phyloP scores from a whole-genome alignment of 768 basidiomycete species.

The Astraeus odoratus region DNA sequence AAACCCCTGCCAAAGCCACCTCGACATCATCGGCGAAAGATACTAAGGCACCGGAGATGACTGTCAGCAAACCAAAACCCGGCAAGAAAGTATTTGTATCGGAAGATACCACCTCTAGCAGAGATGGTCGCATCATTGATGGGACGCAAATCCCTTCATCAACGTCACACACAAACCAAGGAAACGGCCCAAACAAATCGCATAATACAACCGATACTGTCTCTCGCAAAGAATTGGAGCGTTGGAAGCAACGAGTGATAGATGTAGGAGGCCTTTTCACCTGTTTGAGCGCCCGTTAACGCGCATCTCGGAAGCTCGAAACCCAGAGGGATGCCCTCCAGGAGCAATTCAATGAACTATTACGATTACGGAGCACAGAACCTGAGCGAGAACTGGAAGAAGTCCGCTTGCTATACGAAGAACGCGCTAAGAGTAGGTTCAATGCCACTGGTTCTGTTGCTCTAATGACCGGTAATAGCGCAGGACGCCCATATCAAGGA shows the following conservation, averaged over 20 bases:
- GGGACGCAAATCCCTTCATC: conserved; percentile 1
- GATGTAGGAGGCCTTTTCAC: conserved; percentile 11
- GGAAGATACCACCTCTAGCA: conserved; percentile 11
- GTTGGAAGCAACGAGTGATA: conserved; percentile 25
- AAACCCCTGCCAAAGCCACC: conserved; percentile 11
- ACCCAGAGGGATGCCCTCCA: conserved; percentile 41
- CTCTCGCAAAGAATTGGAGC: conserved; percentile 20
- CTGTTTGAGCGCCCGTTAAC: neutral
- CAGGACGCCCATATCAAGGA: conserved; percentile 42
- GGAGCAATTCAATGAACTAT: conserved; percentile 52
- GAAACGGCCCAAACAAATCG: conserved; percentile 8
- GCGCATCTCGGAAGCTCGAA: conserved; percentile 20
- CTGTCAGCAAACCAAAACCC: conserved; percentile 6
- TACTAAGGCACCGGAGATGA: conserved; percentile 8
- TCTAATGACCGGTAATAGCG: conserved; percentile 32
- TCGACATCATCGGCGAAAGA: neutral
- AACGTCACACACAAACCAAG: conserved; percentile 1
- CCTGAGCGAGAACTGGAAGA: conserved; percentile 50
- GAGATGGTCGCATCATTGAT: conserved; percentile 9
- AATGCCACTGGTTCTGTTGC: neutral
- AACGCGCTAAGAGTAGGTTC: conserved; percentile 42
- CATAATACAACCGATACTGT: conserved; percentile 10
- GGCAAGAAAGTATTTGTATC: conserved; percentile 3
- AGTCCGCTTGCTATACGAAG: conserved; percentile 44
- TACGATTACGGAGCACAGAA: conserved; percentile 55